Conservation (phyloP, 441 rosid genomes). For the Jatropha podagrica region DNA sequence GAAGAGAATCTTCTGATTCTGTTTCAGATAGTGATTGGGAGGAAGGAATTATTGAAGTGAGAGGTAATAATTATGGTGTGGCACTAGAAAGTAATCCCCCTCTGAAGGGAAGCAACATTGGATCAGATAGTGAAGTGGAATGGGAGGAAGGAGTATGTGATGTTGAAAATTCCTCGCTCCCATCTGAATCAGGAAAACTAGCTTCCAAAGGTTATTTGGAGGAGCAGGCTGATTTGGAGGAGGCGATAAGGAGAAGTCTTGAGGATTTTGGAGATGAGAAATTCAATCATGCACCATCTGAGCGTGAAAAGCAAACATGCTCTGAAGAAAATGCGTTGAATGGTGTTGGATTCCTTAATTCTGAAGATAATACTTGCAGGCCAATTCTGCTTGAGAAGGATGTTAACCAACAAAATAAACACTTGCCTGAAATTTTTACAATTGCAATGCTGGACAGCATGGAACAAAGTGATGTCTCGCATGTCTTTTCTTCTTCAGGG, state of each 20-base stretch:
- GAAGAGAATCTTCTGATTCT: constrained; percentile 38
- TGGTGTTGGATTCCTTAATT: constrained; percentile 22
- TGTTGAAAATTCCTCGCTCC: constrained; percentile 27
- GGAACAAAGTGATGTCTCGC: constrained; percentile 28
- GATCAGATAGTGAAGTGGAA: constrained; percentile 62
- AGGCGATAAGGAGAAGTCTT: constrained; percentile 91
- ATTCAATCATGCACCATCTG: constrained; percentile 25
- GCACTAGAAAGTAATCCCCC: constrained; percentile 34
- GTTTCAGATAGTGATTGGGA: constrained; percentile 77
- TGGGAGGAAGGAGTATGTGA: constrained; percentile 60
- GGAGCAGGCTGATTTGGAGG: constrained; percentile 85
- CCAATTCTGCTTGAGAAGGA: constrained; percentile 25
- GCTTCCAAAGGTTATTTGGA: constrained; percentile 61
- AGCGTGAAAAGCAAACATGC: constrained; percentile 21
- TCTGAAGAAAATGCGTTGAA: constrained; percentile 31
- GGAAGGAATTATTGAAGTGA: constrained; percentile 44
- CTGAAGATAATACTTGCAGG: constrained; percentile 31
- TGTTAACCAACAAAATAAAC: constrained; percentile 29
- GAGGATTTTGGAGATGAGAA: constrained; percentile 42
- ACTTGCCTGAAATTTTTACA: constrained; percentile 29
- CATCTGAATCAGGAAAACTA: constrained; percentile 32
- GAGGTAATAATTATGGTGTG: constrained; percentile 31
- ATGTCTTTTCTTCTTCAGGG: constrained; percentile 28
- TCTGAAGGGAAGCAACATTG: constrained; percentile 29
- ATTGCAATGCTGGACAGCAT: constrained; percentile 27